These are phyloP conservation scores for Rhypophila decipiens DNA, from an alignment of 495 filamentous ascomycete genomes.

Conservation along the genomic window DNA sequence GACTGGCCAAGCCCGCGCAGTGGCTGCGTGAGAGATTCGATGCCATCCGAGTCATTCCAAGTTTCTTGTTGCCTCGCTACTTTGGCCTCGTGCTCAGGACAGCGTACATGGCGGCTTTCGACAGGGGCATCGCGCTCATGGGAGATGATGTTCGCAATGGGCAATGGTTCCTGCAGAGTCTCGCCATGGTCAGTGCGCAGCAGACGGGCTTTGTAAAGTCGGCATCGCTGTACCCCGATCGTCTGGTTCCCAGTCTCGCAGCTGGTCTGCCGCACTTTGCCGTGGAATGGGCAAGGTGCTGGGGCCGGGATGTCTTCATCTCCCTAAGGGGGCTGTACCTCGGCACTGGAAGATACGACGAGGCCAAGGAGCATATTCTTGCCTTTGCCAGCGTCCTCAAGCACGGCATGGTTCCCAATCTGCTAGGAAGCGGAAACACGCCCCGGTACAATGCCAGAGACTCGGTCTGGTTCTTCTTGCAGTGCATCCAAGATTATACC, in stretches of 20 bases:
- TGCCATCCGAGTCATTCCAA: constrained; percentile 74
- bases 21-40: constrained; percentile 85
- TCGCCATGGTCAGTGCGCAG: constrained; percentile 86
- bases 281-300: constrained; percentile 88
- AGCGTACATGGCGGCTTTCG: constrained; percentile 76
- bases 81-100: constrained; percentile 85
- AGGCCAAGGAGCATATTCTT: constrained; percentile 88
- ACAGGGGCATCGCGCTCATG: constrained; percentile 72
- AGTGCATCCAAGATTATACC: constrained; percentile 90
- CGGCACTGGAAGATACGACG: constrained; percentile 77
- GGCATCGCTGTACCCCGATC: constrained; percentile 80
- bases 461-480: constrained; percentile 95
- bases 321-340: constrained; percentile 85
- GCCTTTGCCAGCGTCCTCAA: constrained; percentile 96
- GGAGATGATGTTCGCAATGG: constrained; percentile 67
- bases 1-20: constrained; percentile 54
- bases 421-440: constrained; percentile 76
- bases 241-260: constrained; percentile 77
- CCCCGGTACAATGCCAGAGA: constrained; percentile 97
- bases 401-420: constrained; percentile 97
- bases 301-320: constrained; percentile 97
- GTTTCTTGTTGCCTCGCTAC: constrained; percentile 84
- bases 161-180: constrained; percentile 75
- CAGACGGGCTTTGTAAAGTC: constrained; percentile 83
- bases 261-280: constrained; percentile 95